Evolutionary conservation across 116 monocot genomes (phyloP), one percentile per base, ranked within the genome.

Genomic region (Iris pallida): DNA sequence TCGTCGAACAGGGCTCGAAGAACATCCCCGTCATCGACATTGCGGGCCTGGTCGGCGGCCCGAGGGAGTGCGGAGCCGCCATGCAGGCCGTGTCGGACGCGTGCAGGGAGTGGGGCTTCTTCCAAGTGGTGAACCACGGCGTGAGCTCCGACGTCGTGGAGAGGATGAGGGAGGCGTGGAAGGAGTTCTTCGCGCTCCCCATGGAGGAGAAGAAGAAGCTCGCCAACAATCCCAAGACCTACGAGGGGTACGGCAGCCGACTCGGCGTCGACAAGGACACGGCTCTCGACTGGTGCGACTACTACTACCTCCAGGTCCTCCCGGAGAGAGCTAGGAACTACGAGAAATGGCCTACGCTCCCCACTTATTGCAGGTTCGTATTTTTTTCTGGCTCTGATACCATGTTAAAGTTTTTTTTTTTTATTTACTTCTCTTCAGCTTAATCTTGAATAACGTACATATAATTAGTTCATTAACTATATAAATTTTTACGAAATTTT

Each of bases 101-200:
- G 0, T 89, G 86, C 78, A 47, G 43, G 63, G 79, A 86, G 45
- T 93, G 93, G 93, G 93, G 92, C 1, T 84, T 91, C 84, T 91
- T 91, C 73, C 84, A 82, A 53, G 83, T 68, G 16, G 78, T 80
- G 52, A 86, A 86, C 75, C 90, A 86, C n/a, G 86, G 86, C 0
- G 88, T 88, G 57, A 49, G 64, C 61, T 43, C 48, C 0, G 61
- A 62, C 3, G 66, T 93, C 15, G 57, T 78, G 47, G 45, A 49
- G 63, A 49, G 61, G 17, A 42, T 60, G 11, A n/a, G 54, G 41
- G 67, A 61, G 30, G 69, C 44, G 40, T 86, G 89, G 86, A 63
- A 75, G 30, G 73, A 13, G 45, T 93, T 93, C 80, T 93, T 89
- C 79, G 49, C 70, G 20, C 78, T 76, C 8, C 93, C 93, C 1